Conservation (phyloP, 371 early-diverging fungal species). For the Mucor indicus region DNA sequence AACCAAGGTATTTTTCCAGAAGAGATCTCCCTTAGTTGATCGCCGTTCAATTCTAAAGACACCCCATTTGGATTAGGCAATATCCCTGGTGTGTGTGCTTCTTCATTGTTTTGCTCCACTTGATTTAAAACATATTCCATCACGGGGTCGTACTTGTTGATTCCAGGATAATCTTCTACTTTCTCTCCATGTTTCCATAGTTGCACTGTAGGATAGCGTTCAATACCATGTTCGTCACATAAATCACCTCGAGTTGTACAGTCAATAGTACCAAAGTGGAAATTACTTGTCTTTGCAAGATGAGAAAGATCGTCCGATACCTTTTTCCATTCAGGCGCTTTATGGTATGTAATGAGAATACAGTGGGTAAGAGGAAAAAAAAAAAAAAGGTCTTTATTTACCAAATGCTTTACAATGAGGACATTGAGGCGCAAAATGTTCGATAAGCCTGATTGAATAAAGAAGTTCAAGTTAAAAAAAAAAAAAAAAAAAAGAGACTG, state of each 20-base stretch:
- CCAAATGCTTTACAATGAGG: constrained; percentile 35
- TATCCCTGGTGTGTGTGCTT: not conserved
- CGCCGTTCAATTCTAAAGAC: constrained; percentile 26
- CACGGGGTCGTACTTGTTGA: constrained; percentile 21
- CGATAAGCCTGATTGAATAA: constrained; percentile 42
- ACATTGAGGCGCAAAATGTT: constrained; percentile 40
- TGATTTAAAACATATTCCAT: constrained; percentile 20
- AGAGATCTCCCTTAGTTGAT: constrained; percentile 15
- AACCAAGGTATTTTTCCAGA: constrained; percentile 53
- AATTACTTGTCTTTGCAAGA: constrained; percentile 29
- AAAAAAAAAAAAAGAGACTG: not conserved
- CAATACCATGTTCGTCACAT: constrained; percentile 59
- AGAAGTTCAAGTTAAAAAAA: no score
- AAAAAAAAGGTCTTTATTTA: constrained; percentile 4
- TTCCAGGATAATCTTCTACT: constrained; percentile 38
- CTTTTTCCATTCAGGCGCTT: constrained; percentile 55
- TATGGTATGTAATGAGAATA: not conserved
- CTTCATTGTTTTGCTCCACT: not conserved
- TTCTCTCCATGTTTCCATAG: constrained; percentile 61
- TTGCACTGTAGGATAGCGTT: constrained; percentile 61
- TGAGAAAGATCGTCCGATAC: constrained; percentile 33
- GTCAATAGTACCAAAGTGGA: constrained; percentile 77
- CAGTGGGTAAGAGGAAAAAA: not conserved
- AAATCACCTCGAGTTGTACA: constrained; percentile 69
- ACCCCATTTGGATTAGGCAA: constrained; percentile 30